These are phyloP conservation scores for Podila clonocystis DNA, from an alignment of 192 early-diverging fungal genomes.

Conservation along the genomic window DNA sequence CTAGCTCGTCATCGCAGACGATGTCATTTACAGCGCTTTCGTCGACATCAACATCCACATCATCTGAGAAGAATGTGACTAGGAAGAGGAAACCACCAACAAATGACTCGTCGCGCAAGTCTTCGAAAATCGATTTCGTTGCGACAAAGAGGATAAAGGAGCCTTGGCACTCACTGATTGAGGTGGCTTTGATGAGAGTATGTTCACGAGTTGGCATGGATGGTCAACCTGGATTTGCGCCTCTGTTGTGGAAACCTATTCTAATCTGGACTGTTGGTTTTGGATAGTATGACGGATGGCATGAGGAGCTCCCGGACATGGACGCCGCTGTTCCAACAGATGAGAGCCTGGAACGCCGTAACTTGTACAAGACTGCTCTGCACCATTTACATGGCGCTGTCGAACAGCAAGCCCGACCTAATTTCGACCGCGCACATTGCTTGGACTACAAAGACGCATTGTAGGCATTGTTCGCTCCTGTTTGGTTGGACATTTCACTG, in stretches of 20 bases:
- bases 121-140: too few relatives aligned
- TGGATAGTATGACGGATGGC: slow-evolving; percentile 12
- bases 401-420: not conserved
- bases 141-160: slow-evolving; percentile 2
- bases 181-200: slow-evolving; percentile 2
- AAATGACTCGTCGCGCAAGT: too few relatives aligned
- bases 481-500: not conserved
- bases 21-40: too few relatives aligned
- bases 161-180: slow-evolving; percentile 13
- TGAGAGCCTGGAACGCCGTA: not conserved
- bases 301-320: slow-evolving; percentile 8
- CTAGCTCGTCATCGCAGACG: too few relatives aligned
- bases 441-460: slow-evolving; percentile 15
- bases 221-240: too few relatives aligned
- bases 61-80: too few relatives aligned
- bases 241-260: not conserved
- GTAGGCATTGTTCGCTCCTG: not conserved
- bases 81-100: too few relatives aligned
- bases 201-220: not conserved
- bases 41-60: too few relatives aligned
- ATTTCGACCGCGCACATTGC: slow-evolving; percentile 9
- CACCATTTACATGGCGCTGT: not conserved
- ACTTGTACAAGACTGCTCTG: slow-evolving; percentile 7
- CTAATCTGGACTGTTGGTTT: not conserved
- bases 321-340: not conserved